Base-by-base conservation (phyloP, 306 rosid genomes). In the Fagus crenata region DNA sequence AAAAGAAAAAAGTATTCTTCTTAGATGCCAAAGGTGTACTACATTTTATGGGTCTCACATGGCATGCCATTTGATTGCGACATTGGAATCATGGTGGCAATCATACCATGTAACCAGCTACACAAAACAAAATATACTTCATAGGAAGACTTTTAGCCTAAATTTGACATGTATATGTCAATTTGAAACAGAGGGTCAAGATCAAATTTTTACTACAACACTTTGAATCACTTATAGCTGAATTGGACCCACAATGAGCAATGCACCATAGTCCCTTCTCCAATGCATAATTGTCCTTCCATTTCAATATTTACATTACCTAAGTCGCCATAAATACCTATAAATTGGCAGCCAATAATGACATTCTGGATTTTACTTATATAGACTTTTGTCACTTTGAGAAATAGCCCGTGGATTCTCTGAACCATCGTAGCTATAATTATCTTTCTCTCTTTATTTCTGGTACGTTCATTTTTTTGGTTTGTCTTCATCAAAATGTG, bases 321-420 rank as follows among this genome's bases (percentile, higher is more conserved):
- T 1, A 4, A 28, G 15, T 49, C 68, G 49, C 76, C 49, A 49
- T 73, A 77, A 79, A 74, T 69, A 83, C 79, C 18, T 85, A 83
- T 83, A 85, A 78, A 78, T 81, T 75, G 41, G 13, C 6, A 63
- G 59, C 59, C 3, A 32, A 53, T 6, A 1, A 15, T 8, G 65
- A 39, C 60, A 14, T 7, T 3, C 0, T 1, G 28, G 28, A 22
- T 22, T 22, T 22, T 0, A 59, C 3, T 35, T 70, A 2, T 14
- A 40, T 3, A 1, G 22, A 78, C 56, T 54, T 56, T 49, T 35
- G 5, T 7, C 9, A 70, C 77, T 14, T 28, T 69, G 17, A 39
- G 37, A 77, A 35, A 53, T 53, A 39, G 49, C 17, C 73, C 61
- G 74, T 49, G 70, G 84, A 86, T 79, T 81, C 71, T 81, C 73